Evolutionary conservation across 345 rosid genomes (phyloP).

Genomic region (Noccaea caerulescens): DNA sequence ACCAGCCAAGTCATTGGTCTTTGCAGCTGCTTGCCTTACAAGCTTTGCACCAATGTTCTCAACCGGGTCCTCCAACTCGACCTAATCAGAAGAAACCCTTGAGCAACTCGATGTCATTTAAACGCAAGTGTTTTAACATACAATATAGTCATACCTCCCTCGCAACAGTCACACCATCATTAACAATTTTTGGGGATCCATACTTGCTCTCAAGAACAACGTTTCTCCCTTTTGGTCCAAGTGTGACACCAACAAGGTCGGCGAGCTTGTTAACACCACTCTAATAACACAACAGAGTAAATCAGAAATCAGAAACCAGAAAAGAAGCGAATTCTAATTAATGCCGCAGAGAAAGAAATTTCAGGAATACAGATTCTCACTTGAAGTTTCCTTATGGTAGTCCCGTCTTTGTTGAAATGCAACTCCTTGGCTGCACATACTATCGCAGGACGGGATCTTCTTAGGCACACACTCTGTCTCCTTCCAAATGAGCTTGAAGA

Average conservation of each 20-base stretch:
- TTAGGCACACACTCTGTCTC: constrained; percentile 53
- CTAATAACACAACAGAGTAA: constrained; percentile 43
- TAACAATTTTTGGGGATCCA: constrained; percentile 94
- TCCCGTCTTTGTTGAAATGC: constrained; percentile 93
- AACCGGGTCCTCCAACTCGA: constrained; percentile 95
- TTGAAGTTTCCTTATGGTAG: constrained; percentile 84
- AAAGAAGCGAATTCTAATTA: neutral
- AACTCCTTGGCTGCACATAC: constrained; percentile 88
- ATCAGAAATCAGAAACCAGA: neutral
- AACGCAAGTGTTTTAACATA: neutral
- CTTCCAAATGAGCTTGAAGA: constrained; percentile 61
- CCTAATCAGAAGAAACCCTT: constrained; percentile 49
- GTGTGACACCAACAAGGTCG: constrained; percentile 94
- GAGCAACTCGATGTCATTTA: neutral
- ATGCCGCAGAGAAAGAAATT: neutral
- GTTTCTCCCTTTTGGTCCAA: constrained; percentile 97
- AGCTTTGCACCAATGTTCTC: constrained; percentile 98
- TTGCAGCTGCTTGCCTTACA: constrained; percentile 98
- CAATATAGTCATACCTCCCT: constrained; percentile 61
- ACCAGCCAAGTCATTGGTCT: constrained; percentile 98
- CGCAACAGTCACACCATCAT: constrained; percentile 98
- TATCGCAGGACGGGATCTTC: constrained; percentile 56
- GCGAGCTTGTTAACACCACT: constrained; percentile 98
- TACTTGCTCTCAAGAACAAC: constrained; percentile 99
- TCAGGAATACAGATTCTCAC: constrained; percentile 48